Evolutionary conservation across 179 eudicot genomes (phyloP).

Genomic region (Silene coronaria): DNA sequence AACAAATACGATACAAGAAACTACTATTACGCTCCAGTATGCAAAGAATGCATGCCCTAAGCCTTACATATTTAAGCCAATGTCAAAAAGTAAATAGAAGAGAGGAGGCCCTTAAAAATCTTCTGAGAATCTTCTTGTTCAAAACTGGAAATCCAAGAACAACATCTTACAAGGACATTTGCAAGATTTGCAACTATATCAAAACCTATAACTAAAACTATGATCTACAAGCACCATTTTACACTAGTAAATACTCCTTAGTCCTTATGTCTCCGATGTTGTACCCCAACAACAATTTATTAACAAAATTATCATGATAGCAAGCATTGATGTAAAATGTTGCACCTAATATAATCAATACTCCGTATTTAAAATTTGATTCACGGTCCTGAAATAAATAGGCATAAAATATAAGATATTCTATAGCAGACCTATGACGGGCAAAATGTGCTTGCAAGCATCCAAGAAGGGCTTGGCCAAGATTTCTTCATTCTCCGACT

Average conservation of each 20-base stretch:
- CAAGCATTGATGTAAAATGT: too few species aligned
- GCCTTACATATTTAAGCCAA: background rate
- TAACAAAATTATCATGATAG: background rate
- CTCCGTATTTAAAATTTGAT: background rate
- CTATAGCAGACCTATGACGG: slow-evolving; percentile 57
- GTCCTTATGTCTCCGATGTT: background rate
- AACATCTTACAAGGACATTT: background rate
- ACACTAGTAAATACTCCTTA: background rate
- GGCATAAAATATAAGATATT: background rate
- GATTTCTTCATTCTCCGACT: slow-evolving; percentile 66
- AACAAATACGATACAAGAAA: background rate
- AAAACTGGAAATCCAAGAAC: background rate
- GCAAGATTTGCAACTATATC: background rate
- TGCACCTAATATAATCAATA: background rate
- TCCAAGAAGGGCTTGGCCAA: slow-evolving; percentile 80
- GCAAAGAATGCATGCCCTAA: background rate
- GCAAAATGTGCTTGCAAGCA: slow-evolving; percentile 73
- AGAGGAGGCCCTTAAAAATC: background rate
- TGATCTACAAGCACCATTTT: background rate
- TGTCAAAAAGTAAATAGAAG: background rate
- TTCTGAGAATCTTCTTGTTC: too few species aligned
- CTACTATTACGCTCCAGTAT: background rate
- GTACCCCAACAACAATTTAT: background rate
- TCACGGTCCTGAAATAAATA: background rate
- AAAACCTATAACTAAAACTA: background rate